These are phyloP conservation scores for Microsporum canis DNA, from an alignment of 2,329 filamentous ascomycete genomes.

Conservation along the genomic window DNA sequence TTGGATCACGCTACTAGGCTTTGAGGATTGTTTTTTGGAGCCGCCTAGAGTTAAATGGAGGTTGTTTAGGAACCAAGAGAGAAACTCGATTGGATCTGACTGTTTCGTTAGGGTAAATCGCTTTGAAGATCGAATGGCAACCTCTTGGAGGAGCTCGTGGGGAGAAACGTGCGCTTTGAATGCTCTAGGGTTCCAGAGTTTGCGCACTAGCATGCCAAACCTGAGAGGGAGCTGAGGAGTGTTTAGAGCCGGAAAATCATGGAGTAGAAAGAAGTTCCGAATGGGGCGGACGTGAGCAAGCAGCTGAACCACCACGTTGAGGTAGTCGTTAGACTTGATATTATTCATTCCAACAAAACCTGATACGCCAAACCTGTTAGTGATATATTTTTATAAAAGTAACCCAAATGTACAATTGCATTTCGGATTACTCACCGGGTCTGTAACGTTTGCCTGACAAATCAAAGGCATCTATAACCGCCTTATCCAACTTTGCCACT, in stretches of 20 bases:
- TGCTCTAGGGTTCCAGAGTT: slow-evolving; percentile 94
- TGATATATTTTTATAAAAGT: too few species aligned
- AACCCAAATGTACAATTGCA: background rate
- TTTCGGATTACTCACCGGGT: slow-evolving; percentile 43
- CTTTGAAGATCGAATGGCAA: slow-evolving; percentile 80
- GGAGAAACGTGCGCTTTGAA: slow-evolving; percentile 96
- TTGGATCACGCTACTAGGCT: slow-evolving; percentile 62
- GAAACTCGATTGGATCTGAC: slow-evolving; percentile 90
- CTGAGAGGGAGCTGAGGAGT: slow-evolving; percentile 73
- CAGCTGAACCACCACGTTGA: slow-evolving; percentile 89
- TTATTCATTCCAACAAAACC: slow-evolving; percentile 98
- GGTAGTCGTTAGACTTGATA: slow-evolving; percentile 98
- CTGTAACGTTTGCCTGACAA: slow-evolving; percentile 74
- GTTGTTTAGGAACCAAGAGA: slow-evolving; percentile 96
- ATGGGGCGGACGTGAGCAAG: slow-evolving; percentile 81
- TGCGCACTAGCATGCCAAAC: slow-evolving; percentile 80
- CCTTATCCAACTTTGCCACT: slow-evolving; percentile 65
- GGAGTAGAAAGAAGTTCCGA: slow-evolving; percentile 82
- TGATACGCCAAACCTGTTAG: slow-evolving; percentile 13
- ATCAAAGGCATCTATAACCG: slow-evolving; percentile 54
- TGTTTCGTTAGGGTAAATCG: slow-evolving; percentile 83
- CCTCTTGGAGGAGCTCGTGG: slow-evolving; percentile 91
- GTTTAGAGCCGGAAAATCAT: slow-evolving; percentile 55
- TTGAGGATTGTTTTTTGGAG: slow-evolving; percentile 68
- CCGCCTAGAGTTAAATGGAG: slow-evolving; percentile 85